Conservation (phyloP, 192 early-diverging fungal species). For the Rhizoclosmatium globosum region DNA sequence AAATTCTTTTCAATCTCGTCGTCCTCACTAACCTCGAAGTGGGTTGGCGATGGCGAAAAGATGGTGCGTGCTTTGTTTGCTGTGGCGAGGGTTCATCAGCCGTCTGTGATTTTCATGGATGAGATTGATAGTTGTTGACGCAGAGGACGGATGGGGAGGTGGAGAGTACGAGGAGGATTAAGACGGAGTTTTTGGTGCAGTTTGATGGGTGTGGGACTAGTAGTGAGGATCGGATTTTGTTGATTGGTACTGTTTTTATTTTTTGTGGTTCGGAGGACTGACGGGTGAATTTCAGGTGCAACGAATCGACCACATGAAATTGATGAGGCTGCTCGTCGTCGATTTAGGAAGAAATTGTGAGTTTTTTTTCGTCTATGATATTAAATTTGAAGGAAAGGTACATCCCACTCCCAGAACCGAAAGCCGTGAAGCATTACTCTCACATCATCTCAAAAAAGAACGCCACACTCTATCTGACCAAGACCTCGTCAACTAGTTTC, state of each 20-base stretch:
- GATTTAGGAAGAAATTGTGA: slow-evolving; percentile 67
- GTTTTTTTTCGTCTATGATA: neutral
- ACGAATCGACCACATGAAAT: slow-evolving; percentile 79
- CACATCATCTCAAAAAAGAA: slow-evolving; percentile 67
- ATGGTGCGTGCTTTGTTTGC: slow-evolving; percentile 94
- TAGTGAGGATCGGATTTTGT: slow-evolving; percentile 78
- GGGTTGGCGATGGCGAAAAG: slow-evolving; percentile 95
- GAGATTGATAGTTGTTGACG: slow-evolving; percentile 94
- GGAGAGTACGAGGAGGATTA: slow-evolving; percentile 88
- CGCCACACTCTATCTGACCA: slow-evolving; percentile 61
- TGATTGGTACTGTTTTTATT: slow-evolving; percentile 56
- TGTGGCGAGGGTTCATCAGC: slow-evolving; percentile 84
- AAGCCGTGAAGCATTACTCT: slow-evolving; percentile 73
- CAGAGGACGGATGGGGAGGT: slow-evolving; percentile 89
- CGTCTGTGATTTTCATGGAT: slow-evolving; percentile 91
- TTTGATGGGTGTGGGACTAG: slow-evolving; percentile 82
- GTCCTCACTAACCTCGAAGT: slow-evolving; percentile 92
- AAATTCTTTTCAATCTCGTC: slow-evolving; percentile 93
- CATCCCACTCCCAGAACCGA: slow-evolving; percentile 83
- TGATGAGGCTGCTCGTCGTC: slow-evolving; percentile 86
- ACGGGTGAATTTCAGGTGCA: slow-evolving; percentile 56
- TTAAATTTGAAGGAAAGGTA: slow-evolving; percentile 51
- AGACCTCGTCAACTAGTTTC: slow-evolving; percentile 70
- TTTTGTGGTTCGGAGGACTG: neutral
- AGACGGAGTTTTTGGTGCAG: slow-evolving; percentile 92